phyloP scores from a whole-genome alignment of 2,329 filamentous ascomycete species.

The Fusarium temperatum region DNA sequence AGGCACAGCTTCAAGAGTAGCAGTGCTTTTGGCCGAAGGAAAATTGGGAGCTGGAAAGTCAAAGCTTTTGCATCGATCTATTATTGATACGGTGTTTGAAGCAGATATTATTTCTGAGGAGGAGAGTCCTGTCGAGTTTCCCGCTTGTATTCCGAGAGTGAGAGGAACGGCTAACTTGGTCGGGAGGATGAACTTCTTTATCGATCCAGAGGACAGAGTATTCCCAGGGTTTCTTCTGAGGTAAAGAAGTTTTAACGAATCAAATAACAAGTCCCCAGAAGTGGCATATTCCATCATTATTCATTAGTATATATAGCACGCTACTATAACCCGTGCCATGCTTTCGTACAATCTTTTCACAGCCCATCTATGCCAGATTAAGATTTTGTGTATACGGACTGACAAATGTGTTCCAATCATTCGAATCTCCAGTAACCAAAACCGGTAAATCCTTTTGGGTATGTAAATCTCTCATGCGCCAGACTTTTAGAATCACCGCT shows the following conservation, averaged over 20 bases:
- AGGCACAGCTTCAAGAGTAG: conserved; percentile 35
- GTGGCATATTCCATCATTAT: neutral
- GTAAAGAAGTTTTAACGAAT: fast-evolving
- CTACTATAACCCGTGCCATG: neutral
- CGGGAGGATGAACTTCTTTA: conserved; percentile 32
- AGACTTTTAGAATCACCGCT: conserved; percentile 57
- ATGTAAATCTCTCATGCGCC: conserved; percentile 53
- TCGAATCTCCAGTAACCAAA: neutral
- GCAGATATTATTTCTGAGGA: conserved; percentile 23
- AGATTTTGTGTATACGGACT: conserved; percentile 42
- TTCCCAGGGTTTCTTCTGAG: conserved; percentile 29
- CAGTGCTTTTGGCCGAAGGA: conserved; percentile 12
- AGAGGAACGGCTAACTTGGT: conserved; percentile 18
- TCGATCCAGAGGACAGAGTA: conserved; percentile 14
- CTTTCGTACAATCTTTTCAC: neutral
- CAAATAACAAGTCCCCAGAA: fast-evolving
- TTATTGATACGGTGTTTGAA: conserved; percentile 17
- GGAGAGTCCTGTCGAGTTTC: conserved; percentile 17
- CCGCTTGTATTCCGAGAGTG: conserved; percentile 29
- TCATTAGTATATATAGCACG: neutral
- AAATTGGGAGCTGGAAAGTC: neutral
- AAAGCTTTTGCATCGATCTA: conserved; percentile 16
- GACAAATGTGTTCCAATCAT: conserved; percentile 42
- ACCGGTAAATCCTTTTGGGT: neutral
- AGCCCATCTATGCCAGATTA: conserved; percentile 30